A percentile compares a stretch with the other conserved stretches of the same genome.
These are phyloP conservation scores for Malbranchea zuffiana DNA, from an alignment of 2,329 filamentous ascomycete genomes.

Conservation along the genomic window DNA sequence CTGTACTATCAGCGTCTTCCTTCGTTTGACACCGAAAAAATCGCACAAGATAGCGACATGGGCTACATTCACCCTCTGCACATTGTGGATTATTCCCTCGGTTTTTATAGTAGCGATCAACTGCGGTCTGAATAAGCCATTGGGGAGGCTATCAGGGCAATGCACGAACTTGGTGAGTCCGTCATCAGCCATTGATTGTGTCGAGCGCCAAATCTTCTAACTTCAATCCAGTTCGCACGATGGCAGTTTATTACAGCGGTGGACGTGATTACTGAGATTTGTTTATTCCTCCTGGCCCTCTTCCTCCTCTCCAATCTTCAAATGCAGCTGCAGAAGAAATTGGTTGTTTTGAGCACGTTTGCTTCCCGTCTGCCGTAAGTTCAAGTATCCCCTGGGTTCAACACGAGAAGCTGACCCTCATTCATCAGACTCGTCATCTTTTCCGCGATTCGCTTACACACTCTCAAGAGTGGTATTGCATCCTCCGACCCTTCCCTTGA, in stretches of 20 bases:
- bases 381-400: no score
- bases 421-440: constrained; percentile 27
- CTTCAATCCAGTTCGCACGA: constrained; percentile 18
- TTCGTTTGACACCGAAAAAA: constrained; percentile 38
- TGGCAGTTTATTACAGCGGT: constrained; percentile 29
- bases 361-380: constrained; percentile 30
- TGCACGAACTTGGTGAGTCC: constrained; percentile 6
- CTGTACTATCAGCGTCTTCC: constrained; percentile 34
- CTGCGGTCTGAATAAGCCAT: constrained; percentile 21
- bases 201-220: no score
- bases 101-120: constrained; percentile 34
- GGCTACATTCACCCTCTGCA: constrained; percentile 27
- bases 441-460: constrained; percentile 27
- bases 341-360: constrained; percentile 26
- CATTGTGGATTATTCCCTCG: constrained; percentile 30
- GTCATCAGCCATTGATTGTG: no score
- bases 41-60: constrained; percentile 30
- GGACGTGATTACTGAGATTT: constrained; percentile 27
- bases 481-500: constrained; percentile 27
- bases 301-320: constrained; percentile 24
- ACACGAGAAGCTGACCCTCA: no score
- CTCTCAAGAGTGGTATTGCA: constrained; percentile 21
- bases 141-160: constrained; percentile 20
- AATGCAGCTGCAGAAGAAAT: constrained; percentile 24
- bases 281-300: constrained; percentile 23